Conservation (phyloP, 2,329 filamentous ascomycete species). For the Lachnellula arida region DNA sequence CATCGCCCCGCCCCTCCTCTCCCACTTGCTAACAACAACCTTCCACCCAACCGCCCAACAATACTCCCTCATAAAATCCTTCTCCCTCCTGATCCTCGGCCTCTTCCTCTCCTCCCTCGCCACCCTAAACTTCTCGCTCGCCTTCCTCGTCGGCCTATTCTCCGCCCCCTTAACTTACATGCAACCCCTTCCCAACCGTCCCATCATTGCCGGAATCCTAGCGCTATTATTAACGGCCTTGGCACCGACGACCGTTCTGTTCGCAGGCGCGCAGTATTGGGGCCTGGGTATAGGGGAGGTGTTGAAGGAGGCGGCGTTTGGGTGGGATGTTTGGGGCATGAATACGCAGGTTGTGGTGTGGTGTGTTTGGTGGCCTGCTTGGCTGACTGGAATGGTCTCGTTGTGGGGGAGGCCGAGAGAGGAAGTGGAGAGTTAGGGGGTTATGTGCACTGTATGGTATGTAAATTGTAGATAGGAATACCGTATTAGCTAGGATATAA, state of each 20-base stretch:
- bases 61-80: slow-evolving; percentile 75
- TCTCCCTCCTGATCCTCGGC: slow-evolving; percentile 87
- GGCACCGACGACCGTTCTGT: slow-evolving; percentile 54
- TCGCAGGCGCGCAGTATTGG: slow-evolving; percentile 45
- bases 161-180: slow-evolving; percentile 77
- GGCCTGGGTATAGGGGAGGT: slow-evolving; percentile 49
- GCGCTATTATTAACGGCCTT: slow-evolving; percentile 52
- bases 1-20: slow-evolving; percentile 53
- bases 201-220: slow-evolving; percentile 39
- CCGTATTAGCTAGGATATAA: too few relatives aligned
- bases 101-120: slow-evolving; percentile 89
- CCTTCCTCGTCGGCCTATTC: slow-evolving; percentile 77
- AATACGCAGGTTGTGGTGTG: slow-evolving; percentile 88
- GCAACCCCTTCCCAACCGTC: slow-evolving; percentile 40
- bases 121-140: slow-evolving; percentile 91
- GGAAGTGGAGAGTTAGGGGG: slow-evolving; percentile 4
- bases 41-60: slow-evolving; percentile 60
- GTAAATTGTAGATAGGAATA: background rate
- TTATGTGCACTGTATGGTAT: background rate
- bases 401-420: slow-evolving; percentile 40
- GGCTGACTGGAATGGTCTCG: slow-evolving; percentile 62
- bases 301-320: slow-evolving; percentile 71
- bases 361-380: slow-evolving; percentile 94
- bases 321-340: slow-evolving; percentile 85
- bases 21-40: slow-evolving; percentile 47